A percentile compares a stretch with the other conserved stretches of the same genome.
Evolutionary conservation across 2,329 filamentous ascomycete genomes (phyloP).

Genomic region (Apiospora arundinis): DNA sequence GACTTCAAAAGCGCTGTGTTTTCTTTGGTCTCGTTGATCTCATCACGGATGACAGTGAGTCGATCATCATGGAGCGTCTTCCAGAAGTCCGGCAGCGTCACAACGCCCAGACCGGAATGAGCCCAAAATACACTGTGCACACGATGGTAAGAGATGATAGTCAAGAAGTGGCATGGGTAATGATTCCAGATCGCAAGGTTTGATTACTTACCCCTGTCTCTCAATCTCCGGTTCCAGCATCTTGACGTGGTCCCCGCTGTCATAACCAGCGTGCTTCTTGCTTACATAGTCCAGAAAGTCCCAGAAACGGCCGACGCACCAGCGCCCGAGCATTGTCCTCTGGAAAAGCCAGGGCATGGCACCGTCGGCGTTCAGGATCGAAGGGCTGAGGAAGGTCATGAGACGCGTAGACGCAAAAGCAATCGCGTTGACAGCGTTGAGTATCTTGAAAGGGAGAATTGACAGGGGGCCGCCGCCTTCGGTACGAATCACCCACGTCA

Average conservation of each 20-base stretch:
- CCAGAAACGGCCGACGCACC: conserved; percentile 23
- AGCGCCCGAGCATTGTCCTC: conserved; percentile 22
- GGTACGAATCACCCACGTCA: conserved; percentile 28
- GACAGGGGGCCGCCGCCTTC: conserved; percentile 27
- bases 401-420: conserved; percentile 23
- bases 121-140: conserved; percentile 25
- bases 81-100: conserved; percentile 29
- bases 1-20: conserved; percentile 23
- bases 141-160: neutral
- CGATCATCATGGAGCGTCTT: conserved; percentile 23
- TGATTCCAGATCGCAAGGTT: neutral
- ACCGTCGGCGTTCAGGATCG: conserved; percentile 25
- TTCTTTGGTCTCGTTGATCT: conserved; percentile 19
- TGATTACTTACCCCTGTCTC: conserved; percentile 2
- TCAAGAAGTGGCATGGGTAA: neutral
- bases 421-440: conserved; percentile 24
- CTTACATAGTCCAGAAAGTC: conserved; percentile 13
- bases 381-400: conserved; percentile 27
- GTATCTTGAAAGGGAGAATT: conserved; percentile 26
- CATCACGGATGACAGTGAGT: conserved; percentile 26
- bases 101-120: conserved; percentile 24
- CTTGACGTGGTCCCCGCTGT: conserved; percentile 4
- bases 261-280: conserved; percentile 22
- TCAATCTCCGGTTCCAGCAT: conserved; percentile 22
- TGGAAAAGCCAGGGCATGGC: conserved; percentile 22